phyloP scores from a whole-genome alignment of 2,329 filamentous ascomycete genomes.

The Ceratocystiopsis sp. region DNA sequence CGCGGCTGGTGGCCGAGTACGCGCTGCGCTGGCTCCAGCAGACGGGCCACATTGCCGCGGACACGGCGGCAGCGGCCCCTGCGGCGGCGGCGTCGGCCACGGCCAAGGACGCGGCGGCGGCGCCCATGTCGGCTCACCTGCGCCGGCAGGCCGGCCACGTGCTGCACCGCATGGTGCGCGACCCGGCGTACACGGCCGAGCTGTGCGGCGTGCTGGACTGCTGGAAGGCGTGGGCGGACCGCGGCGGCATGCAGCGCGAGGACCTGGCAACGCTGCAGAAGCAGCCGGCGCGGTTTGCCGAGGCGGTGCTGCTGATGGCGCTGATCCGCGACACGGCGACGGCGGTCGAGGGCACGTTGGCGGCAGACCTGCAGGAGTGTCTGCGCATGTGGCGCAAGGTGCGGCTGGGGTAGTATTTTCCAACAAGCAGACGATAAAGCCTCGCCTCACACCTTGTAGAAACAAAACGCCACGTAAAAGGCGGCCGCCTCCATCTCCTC shows the following conservation, averaged over 20 bases:
- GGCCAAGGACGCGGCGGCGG: not conserved
- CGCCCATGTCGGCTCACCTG: too few species aligned
- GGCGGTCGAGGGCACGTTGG: constrained; percentile 29
- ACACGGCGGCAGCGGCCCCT: not conserved
- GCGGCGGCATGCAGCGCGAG: constrained; percentile 32
- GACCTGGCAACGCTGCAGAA: constrained; percentile 24
- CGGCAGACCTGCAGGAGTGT: constrained; percentile 37
- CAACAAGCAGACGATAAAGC: not conserved
- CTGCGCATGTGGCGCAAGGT: constrained; percentile 35
- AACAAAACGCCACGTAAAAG: constrained; percentile 92
- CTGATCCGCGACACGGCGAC: constrained; percentile 28
- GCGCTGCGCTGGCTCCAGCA: constrained; percentile 26
- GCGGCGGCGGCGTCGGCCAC: not conserved
- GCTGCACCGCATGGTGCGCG: constrained; percentile 34
- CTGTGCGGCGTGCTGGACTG: constrained; percentile 29
- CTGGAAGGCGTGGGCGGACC: constrained; percentile 38
- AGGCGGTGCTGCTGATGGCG: constrained; percentile 29
- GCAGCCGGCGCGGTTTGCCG: constrained; percentile 25
- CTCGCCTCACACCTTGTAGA: constrained; percentile 92
- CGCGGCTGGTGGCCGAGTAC: constrained; percentile 27
- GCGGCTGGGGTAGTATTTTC: constrained; percentile 23
- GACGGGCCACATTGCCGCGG: not conserved
- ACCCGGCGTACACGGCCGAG: constrained; percentile 23
- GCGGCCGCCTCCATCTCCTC: constrained; percentile 86
- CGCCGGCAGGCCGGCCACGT: constrained; percentile 25